A percentile compares a stretch with the other conserved stretches of the same genome.
Conservation (phyloP, 2,329 filamentous ascomycete genomes). For the Calonectria hawksworthii region DNA sequence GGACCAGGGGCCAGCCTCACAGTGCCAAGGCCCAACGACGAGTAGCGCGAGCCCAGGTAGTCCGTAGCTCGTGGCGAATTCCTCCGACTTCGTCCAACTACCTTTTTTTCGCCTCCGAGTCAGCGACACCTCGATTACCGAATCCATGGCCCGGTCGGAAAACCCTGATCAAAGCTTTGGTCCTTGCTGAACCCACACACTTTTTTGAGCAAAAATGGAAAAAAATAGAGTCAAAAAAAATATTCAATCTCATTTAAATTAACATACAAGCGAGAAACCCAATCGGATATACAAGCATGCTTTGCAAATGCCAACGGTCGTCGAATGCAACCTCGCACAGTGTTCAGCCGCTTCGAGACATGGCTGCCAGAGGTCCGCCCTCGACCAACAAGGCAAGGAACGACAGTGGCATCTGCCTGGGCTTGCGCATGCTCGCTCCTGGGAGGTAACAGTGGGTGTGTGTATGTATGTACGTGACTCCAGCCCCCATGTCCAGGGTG, state of each 20-base stretch:
- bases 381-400: slow-evolving; percentile 12
- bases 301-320: background rate
- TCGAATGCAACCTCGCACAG: slow-evolving; percentile 22
- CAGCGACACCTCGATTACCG: slow-evolving; percentile 19
- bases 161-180: slow-evolving; percentile 3
- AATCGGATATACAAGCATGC: background rate
- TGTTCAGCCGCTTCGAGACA: slow-evolving; percentile 15
- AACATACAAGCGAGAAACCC: background rate
- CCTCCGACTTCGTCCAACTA: background rate
- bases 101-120: slow-evolving; percentile 9
- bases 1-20: background rate
- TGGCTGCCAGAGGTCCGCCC: background rate
- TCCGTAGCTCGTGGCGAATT: slow-evolving; percentile 17
- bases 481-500: slow-evolving; percentile 18
- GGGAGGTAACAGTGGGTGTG: background rate
- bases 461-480: slow-evolving; percentile 24
- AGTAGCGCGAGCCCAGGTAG: background rate
- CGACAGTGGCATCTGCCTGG: background rate
- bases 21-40: slow-evolving; percentile 9
- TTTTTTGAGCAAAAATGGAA: background rate
- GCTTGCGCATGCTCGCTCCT: background rate
- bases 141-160: slow-evolving; percentile 11
- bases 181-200: slow-evolving; percentile 7
- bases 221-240: background rate
- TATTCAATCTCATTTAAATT: background rate